Conservation (phyloP, 345 rosid genomes). For the Rhodomyrtus tomentosa region DNA sequence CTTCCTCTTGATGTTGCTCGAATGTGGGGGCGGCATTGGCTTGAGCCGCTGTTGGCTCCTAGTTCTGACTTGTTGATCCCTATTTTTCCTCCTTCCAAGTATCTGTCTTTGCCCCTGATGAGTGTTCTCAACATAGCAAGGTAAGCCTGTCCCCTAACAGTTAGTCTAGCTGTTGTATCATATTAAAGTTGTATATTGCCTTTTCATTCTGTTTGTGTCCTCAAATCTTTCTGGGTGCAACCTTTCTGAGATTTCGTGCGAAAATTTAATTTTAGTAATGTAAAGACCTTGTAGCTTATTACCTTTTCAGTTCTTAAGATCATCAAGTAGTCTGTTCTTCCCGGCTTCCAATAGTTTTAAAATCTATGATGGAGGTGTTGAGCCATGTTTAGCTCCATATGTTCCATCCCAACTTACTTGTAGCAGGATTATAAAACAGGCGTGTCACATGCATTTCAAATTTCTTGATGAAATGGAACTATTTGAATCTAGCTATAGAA, state of each 20-base stretch:
- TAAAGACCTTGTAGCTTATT: neutral
- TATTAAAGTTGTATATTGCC: neutral
- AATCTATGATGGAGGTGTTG: neutral
- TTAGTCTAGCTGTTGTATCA: neutral
- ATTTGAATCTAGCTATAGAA: neutral
- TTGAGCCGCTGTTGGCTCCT: slow-evolving; percentile 73
- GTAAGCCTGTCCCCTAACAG: slow-evolving; percentile 16
- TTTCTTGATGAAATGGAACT: neutral
- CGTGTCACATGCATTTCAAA: neutral
- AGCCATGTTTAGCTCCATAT: neutral
- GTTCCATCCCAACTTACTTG: neutral
- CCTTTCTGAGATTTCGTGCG: neutral
- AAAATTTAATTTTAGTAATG: neutral
- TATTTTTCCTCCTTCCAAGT: slow-evolving; percentile 64
- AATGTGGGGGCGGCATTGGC: slow-evolving; percentile 99
- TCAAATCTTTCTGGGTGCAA: neutral
- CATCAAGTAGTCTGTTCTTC: neutral
- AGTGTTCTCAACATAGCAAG: slow-evolving; percentile 92
- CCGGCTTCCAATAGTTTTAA: neutral
- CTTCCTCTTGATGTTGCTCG: slow-evolving; percentile 92
- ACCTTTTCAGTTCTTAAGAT: neutral
- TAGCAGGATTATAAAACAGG: neutral
- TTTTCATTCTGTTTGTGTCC: neutral
- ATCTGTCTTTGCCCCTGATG: slow-evolving; percentile 78
- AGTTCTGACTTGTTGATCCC: slow-evolving; percentile 59